phyloP scores from a whole-genome alignment of 495 filamentous ascomycete genomes.

The Xylaria cubensis region DNA sequence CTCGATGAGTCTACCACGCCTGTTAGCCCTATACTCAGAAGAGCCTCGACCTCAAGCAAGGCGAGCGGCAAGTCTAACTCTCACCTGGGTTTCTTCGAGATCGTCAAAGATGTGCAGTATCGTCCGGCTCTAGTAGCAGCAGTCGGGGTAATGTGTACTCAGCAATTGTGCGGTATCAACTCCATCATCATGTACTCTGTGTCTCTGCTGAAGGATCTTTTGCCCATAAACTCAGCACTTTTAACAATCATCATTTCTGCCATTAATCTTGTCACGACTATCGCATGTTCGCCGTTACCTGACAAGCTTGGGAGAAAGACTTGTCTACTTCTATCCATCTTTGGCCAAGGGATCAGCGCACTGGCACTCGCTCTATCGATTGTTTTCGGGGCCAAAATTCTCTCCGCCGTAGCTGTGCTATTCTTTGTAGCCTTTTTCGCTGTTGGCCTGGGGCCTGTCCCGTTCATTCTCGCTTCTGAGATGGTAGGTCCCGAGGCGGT shows the following conservation, averaged over 20 bases:
- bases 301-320: conserved; percentile 86
- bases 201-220: conserved; percentile 75
- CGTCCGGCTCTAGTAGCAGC: conserved; percentile 84
- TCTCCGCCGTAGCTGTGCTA: conserved; percentile 81
- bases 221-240: conserved; percentile 77
- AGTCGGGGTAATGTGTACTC: conserved; percentile 87
- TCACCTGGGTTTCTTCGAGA: conserved; percentile 70
- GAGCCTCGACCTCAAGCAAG: conserved; percentile 51
- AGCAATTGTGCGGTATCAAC: conserved; percentile 94
- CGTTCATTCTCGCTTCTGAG: conserved; percentile 91
- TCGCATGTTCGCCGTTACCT: conserved; percentile 78
- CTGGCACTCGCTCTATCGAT: conserved; percentile 80
- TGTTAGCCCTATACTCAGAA: conserved; percentile 32
- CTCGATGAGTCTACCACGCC: conserved; percentile 42
- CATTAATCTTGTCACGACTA: conserved; percentile 84
- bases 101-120: conserved; percentile 67
- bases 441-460: conserved; percentile 89
- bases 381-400: conserved; percentile 65
- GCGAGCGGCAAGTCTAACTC: conserved; percentile 44
- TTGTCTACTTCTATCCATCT: conserved; percentile 79
- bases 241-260: conserved; percentile 85
- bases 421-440: conserved; percentile 89
- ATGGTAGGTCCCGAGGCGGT: conserved; percentile 88
- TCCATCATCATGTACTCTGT: conserved; percentile 98
- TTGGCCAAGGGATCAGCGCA: conserved; percentile 80